Percentiles rank a stretch among this genome's conserved stretches.
Evolutionary conservation across 176 grass and related monocot species (phyloP).

Genomic region (Puya raimondii): DNA sequence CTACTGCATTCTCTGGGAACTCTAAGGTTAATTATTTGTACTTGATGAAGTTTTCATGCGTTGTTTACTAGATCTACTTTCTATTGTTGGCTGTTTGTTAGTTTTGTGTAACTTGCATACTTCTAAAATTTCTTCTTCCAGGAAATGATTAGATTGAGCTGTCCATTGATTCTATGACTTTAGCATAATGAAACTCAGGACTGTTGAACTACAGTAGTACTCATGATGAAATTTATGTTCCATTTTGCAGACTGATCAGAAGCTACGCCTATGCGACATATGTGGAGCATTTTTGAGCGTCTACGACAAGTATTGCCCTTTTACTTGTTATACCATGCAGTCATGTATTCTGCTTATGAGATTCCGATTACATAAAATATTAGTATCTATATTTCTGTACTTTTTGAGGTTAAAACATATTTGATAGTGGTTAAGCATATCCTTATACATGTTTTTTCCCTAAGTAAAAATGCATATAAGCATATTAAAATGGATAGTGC

Average conservation of each 20-base stretch:
- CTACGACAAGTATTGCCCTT: constrained; percentile 26
- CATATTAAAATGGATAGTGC: too few relatives aligned
- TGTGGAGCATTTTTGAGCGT: constrained; percentile 97
- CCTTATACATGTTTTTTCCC: too few relatives aligned
- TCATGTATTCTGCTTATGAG: not conserved
- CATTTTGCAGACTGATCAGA: constrained; percentile 91
- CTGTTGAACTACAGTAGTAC: not conserved
- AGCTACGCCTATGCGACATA: constrained; percentile 89
- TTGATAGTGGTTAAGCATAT: too few relatives aligned
- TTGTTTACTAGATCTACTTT: not conserved
- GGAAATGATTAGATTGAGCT: not conserved
- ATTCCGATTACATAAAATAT: not conserved
- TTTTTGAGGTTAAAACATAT: too few relatives aligned
- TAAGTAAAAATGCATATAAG: too few relatives aligned
- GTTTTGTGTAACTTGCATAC: not conserved
- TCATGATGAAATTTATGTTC: not conserved
- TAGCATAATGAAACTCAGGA: not conserved
- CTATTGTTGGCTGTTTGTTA: not conserved
- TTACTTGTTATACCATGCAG: not conserved
- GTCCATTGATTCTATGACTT: not conserved
- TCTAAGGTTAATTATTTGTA: too few relatives aligned
- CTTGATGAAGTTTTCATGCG: too few relatives aligned
- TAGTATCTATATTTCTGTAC: too few relatives aligned
- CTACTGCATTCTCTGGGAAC: too few relatives aligned
- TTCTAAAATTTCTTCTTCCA: not conserved